phyloP scores from a whole-genome alignment of 768 basidiomycete genomes.

The Gloeostereum incarnatum region DNA sequence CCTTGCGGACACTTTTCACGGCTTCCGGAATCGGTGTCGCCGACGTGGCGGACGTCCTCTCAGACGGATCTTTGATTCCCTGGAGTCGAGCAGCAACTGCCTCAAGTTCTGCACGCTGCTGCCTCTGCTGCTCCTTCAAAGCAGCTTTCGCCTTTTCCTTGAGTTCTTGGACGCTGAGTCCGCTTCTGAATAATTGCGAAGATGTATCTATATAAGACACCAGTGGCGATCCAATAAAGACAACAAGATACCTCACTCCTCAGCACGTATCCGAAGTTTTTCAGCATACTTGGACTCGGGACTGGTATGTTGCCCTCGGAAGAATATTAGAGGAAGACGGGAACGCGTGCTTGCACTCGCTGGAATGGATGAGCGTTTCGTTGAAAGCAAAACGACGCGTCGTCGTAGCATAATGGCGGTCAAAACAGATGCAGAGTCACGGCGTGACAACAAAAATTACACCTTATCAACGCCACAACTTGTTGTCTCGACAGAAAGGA shows the following conservation, averaged over 20 bases:
- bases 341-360: no score
- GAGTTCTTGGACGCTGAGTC: slow-evolving; percentile 29
- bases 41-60: slow-evolving; percentile 7
- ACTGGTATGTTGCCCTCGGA: no score
- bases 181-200: slow-evolving; percentile 23
- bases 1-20: slow-evolving; percentile 30
- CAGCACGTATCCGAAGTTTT: slow-evolving; percentile 54
- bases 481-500: no score
- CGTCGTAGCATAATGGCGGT: no score
- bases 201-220: slow-evolving; percentile 10
- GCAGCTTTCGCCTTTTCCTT: slow-evolving; percentile 23
- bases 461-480: no score
- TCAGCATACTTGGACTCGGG: slow-evolving; percentile 51
- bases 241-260: slow-evolving; percentile 37
- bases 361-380: no score
- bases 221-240: slow-evolving; percentile 11
- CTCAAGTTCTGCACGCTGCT: slow-evolving; percentile 10
- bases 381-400: no score
- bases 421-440: no score
- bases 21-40: slow-evolving; percentile 7
- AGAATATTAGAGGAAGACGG: no score
- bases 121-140: slow-evolving; percentile 17
- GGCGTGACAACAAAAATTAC: no score
- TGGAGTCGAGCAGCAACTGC: slow-evolving; percentile 1
- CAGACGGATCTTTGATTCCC: slow-evolving; percentile 4